Base-by-base conservation (phyloP, 805 yeast genomes). In the Candida peoriensis region DNA sequence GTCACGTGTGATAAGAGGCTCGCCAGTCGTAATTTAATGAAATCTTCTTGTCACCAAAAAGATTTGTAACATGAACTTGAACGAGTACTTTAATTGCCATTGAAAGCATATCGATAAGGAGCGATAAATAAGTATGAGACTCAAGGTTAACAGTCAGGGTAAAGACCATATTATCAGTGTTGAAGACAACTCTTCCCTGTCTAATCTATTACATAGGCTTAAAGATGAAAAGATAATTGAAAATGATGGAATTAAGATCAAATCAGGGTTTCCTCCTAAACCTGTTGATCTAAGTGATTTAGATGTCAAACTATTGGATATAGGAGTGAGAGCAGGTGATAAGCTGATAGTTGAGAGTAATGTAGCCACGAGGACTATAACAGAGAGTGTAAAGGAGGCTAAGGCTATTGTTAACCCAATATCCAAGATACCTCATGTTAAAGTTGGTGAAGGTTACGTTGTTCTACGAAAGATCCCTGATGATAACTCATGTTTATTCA, bases 401-500 rank as follows among this genome's bases (percentile, higher is more conserved):
- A 16, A n/a, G n/a, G n/a, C n/a, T n/a, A n/a, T n/a, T n/a, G n/a
- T n/a, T 10, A 25, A 10, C 13, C 28, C 28, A 15, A 12, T 31
- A 13, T 38, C 38, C 24, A 24, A 24, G 22, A 33, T 32, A 22
- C 44, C 39, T 24, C 22, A 39, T 38, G 22, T 25, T 20, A n/a
- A 29, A 39, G 15, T 46, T 37, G n/a, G 46, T 9, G 47, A 59
- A 14, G 57, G 62, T 6, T 59, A 58, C 33, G 47, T 78, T 14
- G 64, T 70, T 8, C 60, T 80, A 7, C 68, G 84, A 20, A 69
- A 72, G 32, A 74, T 81, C 37, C 81, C 84, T 0, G 88, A 83
- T 51, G 90, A 83, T 55, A 83, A 83, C 52, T 80, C 90, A 8
- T 83, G 94, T 51, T 58, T 83, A 35, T 83, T 83, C 60, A 75